These are phyloP conservation scores for Mycena leptocephala DNA, from an alignment of 768 basidiomycete species.

Conservation along the genomic window DNA sequence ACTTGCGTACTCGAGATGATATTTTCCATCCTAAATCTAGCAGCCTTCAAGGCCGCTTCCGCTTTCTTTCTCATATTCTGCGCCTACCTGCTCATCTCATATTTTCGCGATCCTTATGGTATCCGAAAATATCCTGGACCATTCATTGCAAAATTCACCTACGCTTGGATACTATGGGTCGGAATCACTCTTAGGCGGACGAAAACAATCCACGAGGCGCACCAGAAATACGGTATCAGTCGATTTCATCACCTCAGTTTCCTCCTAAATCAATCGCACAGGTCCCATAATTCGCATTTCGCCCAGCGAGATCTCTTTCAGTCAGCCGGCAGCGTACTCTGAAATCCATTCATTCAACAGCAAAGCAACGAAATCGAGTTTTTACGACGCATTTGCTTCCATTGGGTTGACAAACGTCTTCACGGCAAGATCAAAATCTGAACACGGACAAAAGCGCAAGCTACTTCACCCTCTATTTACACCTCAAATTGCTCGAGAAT, in stretches of 20 bases:
- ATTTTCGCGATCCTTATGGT: constrained; percentile 57
- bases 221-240: constrained; percentile 65
- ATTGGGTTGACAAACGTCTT: constrained; percentile 59
- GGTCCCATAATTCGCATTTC: constrained; percentile 62
- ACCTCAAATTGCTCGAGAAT: constrained; percentile 72
- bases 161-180: constrained; percentile 66
- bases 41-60: background rate
- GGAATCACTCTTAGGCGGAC: constrained; percentile 65
- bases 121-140: constrained; percentile 64
- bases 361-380: constrained; percentile 67
- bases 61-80: background rate
- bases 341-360: constrained; percentile 73
- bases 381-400: constrained; percentile 64
- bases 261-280: constrained; percentile 24
- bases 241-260: background rate
- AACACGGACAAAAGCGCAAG: constrained; percentile 79
- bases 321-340: constrained; percentile 69
- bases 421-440: constrained; percentile 63
- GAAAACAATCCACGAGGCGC: constrained; percentile 66
- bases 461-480: constrained; percentile 75
- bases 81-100: constrained; percentile 35
- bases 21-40: background rate
- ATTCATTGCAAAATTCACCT: constrained; percentile 62
- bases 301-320: constrained; percentile 66
- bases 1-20: background rate